phyloP scores from a whole-genome alignment of 768 basidiomycete species.

The Kwoniella europaea region DNA sequence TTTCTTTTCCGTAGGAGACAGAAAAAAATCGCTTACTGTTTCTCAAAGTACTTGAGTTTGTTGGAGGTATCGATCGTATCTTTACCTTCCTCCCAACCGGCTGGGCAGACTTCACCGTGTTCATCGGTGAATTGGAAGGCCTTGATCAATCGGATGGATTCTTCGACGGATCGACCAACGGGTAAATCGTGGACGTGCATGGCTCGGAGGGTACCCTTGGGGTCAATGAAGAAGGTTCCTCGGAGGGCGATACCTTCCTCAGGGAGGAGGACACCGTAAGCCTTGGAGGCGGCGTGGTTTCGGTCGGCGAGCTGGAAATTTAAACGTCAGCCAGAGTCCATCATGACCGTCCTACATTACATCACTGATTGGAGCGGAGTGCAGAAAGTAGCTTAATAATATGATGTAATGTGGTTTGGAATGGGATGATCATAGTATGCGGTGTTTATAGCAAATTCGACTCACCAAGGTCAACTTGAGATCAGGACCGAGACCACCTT shows the following conservation, averaged over 20 bases:
- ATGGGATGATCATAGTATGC: not conserved
- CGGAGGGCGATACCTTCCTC: constrained; percentile 87
- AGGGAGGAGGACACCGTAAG: constrained; percentile 86
- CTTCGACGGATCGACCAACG: constrained; percentile 93
- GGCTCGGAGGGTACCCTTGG: constrained; percentile 48
- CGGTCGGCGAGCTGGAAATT: constrained; percentile 45
- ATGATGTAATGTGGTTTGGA: too few species aligned
- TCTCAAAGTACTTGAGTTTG: constrained; percentile 44
- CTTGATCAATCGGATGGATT: constrained; percentile 86
- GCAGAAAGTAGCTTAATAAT: too few species aligned
- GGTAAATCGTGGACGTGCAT: constrained; percentile 79
- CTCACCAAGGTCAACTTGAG: constrained; percentile 73
- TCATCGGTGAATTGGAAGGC: constrained; percentile 81
- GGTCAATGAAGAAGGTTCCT: constrained; percentile 60
- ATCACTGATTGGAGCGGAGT: not conserved
- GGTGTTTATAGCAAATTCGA: constrained; percentile 7
- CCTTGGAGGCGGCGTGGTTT: constrained; percentile 76
- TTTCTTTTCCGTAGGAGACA: too few species aligned
- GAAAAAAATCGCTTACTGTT: constrained; percentile 53
- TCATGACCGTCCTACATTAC: fast-evolving
- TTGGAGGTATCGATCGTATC: constrained; percentile 49
- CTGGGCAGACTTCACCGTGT: constrained; percentile 91
- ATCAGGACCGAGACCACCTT: constrained; percentile 88
- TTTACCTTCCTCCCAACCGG: constrained; percentile 79
- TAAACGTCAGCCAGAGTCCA: not conserved